Conservation (phyloP, 2,329 filamentous ascomycete genomes). For the Colletotrichum tabaci region DNA sequence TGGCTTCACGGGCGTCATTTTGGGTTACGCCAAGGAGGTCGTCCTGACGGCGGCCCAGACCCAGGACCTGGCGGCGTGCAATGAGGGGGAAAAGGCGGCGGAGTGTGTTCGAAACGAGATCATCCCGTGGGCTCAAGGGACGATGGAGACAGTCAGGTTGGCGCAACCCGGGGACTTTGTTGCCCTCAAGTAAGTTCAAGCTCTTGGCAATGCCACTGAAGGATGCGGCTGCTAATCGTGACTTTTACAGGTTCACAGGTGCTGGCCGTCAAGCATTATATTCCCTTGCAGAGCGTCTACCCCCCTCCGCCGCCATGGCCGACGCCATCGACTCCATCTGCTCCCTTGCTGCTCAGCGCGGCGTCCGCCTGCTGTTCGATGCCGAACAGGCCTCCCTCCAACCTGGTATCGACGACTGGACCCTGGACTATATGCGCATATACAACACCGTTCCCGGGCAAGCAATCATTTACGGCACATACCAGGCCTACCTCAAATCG, state of each 20-base stretch:
- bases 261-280: constrained; percentile 82
- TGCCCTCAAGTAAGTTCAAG: constrained; percentile 69
- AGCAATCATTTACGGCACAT: constrained; percentile 84
- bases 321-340: constrained; percentile 83
- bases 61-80: constrained; percentile 58
- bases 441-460: constrained; percentile 76
- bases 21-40: constrained; percentile 88
- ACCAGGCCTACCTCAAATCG: constrained; percentile 82
- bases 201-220: neutral
- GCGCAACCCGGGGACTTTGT: constrained; percentile 77
- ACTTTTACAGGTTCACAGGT: constrained; percentile 77
- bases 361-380: constrained; percentile 84
- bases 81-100: constrained; percentile 64
- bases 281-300: constrained; percentile 73
- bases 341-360: constrained; percentile 76
- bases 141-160: constrained; percentile 80
- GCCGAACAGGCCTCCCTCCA: constrained; percentile 88
- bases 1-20: constrained; percentile 87
- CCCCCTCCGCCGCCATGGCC: constrained; percentile 75
- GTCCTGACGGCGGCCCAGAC: constrained; percentile 74
- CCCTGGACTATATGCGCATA: constrained; percentile 80
- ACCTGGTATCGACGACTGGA: constrained; percentile 85
- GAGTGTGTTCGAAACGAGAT: constrained; percentile 73
- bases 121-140: constrained; percentile 80
- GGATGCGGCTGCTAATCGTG: constrained; percentile 7